Base-by-base conservation (phyloP, 78 protist species). In the Emiliania huxleyi region DNA sequence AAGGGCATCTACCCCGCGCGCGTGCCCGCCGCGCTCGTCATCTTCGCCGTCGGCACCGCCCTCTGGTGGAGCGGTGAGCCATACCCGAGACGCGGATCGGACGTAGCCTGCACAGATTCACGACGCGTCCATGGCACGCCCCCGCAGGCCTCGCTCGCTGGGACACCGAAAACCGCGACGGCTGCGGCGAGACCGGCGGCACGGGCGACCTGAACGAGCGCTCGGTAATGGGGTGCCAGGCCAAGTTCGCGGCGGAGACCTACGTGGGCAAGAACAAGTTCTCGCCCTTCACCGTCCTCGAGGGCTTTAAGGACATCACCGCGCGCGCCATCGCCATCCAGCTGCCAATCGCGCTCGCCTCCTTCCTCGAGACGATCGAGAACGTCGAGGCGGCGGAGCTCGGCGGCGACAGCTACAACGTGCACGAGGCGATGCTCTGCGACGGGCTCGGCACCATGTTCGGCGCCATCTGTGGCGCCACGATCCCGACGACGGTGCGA, bases 291-390 rank as follows among this genome's bases (percentile, higher is more conserved):
- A 6, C 37, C 83, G 44, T 26, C 26, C 44, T 37, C 44, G 43
- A n/a, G 83, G 83, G 83, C 83, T 18, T 35, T 8, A 1, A 35
- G 5, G 83, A 73, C 44, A 5, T 35, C 43, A 2, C 2, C 43
- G 37, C 15, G 1, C 18, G 37, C 23, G 2, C 83, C 15, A 2
- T 79, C 35, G 46, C 87, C 33, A 79, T 79, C 48, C 25, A 26
- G n/a, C 23, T 79, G 35, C 87, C 87, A 12, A 37, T 79, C 19
- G 87, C 87, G 37, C 45, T 79, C n/a, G 40, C 19, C 49, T 79
- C 87, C n/a, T 79, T 81, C 89, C 5, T 81, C 42, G 89, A 44
- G 56, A 81, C 89, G 42, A 44, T 44, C 22, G 89, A 40, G 89
- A 25, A 29, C 52, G 55, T 44, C 52, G 55, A 44, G 21, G 21